Conservation (phyloP, 805 yeast genomes). For the Zygosaccharomyces siamensis region DNA sequence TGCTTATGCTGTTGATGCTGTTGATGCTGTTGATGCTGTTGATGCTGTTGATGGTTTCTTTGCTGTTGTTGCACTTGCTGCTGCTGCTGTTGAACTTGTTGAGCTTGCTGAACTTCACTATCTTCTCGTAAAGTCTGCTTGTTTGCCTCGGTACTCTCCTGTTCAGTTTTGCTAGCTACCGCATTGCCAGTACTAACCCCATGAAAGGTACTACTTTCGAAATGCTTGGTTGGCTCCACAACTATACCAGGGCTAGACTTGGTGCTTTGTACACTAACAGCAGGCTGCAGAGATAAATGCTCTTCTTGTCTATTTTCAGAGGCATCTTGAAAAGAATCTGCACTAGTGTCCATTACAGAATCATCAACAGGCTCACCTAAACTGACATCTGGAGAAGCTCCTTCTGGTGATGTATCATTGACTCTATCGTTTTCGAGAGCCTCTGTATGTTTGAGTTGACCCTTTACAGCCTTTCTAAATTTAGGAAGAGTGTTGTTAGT, state of each 20-base stretch:
- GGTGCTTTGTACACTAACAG: slow-evolving; percentile 17
- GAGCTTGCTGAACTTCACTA: not conserved
- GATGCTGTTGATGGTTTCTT: not conserved
- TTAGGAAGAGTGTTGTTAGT: slow-evolving; percentile 13
- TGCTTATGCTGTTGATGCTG: slow-evolving; percentile 1
- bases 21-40: not conserved
- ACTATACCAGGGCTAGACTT: slow-evolving; percentile 8
- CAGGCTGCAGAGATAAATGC: slow-evolving; percentile 14
- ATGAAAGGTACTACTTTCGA: slow-evolving; percentile 25
- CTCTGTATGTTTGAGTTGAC: slow-evolving; percentile 5
- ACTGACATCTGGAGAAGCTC: not conserved
- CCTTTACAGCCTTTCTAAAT: slow-evolving; percentile 11
- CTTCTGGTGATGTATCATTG: not conserved
- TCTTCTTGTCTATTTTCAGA: slow-evolving; percentile 6
- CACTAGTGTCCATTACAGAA: slow-evolving; percentile 1
- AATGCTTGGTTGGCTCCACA: slow-evolving; percentile 20
- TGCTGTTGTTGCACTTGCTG: not conserved
- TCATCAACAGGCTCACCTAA: slow-evolving; percentile 10
- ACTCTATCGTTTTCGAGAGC: not conserved
- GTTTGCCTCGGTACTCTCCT: slow-evolving; percentile 6
- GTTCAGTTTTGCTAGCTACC: slow-evolving; percentile 10
- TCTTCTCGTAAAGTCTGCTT: not conserved
- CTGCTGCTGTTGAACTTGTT: not conserved
- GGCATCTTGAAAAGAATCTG: not conserved
- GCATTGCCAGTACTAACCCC: slow-evolving; percentile 13